These are phyloP conservation scores for Kodamaea plutei DNA, from an alignment of 1,139 yeast species.

Conservation along the genomic window DNA sequence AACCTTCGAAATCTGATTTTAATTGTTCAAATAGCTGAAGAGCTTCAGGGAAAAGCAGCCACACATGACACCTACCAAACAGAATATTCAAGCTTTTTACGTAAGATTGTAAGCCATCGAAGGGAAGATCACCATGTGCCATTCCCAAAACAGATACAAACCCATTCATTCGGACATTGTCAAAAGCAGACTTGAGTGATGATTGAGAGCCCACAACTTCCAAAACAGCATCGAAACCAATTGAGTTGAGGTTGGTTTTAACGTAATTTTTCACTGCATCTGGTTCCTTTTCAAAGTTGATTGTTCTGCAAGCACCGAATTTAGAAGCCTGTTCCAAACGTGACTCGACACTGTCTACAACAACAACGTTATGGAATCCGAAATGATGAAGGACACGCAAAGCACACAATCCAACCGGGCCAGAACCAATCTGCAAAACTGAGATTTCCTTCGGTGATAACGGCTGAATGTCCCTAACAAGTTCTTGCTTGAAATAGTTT, in stretches of 20 bases:
- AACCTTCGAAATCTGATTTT: slow-evolving; percentile 41
- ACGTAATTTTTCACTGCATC: slow-evolving; percentile 23
- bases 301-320: slow-evolving; percentile 41
- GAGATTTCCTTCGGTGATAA: slow-evolving; percentile 29
- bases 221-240: slow-evolving; percentile 54
- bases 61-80: slow-evolving; percentile 64
- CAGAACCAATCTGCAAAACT: slow-evolving; percentile 55
- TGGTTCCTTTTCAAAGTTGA: slow-evolving; percentile 39
- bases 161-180: slow-evolving; percentile 55
- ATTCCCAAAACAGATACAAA: slow-evolving; percentile 58
- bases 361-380: slow-evolving; percentile 46
- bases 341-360: slow-evolving; percentile 48
- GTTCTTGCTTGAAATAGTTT: slow-evolving; percentile 31
- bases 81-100: slow-evolving; percentile 54
- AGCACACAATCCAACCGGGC: slow-evolving; percentile 64
- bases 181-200: slow-evolving; percentile 50
- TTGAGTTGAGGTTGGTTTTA: slow-evolving; percentile 25
- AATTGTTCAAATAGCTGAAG: slow-evolving; percentile 44
- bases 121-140: slow-evolving; percentile 58
- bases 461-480: slow-evolving; percentile 12
- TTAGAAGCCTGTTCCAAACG: slow-evolving; percentile 42
- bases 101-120: slow-evolving; percentile 56
- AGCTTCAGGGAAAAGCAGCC: slow-evolving; percentile 54
- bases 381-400: slow-evolving; percentile 42
- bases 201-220: slow-evolving; percentile 55